Evolutionary conservation across 148 eudicot species (phyloP), one percentile per base, ranked within the genome.

Genomic region (Pharnaceum exiguum): DNA sequence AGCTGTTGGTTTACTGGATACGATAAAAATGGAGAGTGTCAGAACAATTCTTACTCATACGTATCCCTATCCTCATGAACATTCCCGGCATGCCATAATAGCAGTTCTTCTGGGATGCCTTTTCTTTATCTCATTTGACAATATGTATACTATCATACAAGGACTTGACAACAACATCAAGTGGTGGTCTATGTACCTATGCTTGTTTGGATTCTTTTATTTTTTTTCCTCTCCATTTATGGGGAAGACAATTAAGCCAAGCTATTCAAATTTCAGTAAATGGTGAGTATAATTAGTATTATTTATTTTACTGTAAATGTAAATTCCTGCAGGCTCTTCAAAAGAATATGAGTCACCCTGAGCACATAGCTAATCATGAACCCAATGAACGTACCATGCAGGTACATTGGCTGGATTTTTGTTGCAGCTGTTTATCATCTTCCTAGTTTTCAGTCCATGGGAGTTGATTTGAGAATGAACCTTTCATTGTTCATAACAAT

Each of bases 391-490:
- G 33, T 55, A 50, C 6, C 37, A 11, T 78, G 52, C 71, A 93
- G 99, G 95, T 93, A 93, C 72, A 79, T 86, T 66, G 87, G 67
- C 74, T 94, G 99, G 99, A 84, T 94, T 77, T 82, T 78, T 65
- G 71, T 94, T 62, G 99, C 99, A 55, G 84, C 99, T 44, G 67
- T 89, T 28, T 94, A 94, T 77, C 99, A 94, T 73, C 91, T 94
- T 55, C 99, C 99, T 28, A 94, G 96, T 80, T 86, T 94, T 75
- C 89, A 77, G 58, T 94, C 99, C 27, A 89, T 94, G 99, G 99
- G 99, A 64, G 89, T 94, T 60, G 99, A 94, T 77, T 63, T 94
- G 77, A 89, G 89, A 80, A 94, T 94, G 99, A 94, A 85, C 67
- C 91, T 94, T 4, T 94, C 99, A 43, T 75, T 94, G 73, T 94